These are phyloP conservation scores for Cadophora sp. DNA, from an alignment of 2,329 filamentous ascomycete species.

Conservation along the genomic window DNA sequence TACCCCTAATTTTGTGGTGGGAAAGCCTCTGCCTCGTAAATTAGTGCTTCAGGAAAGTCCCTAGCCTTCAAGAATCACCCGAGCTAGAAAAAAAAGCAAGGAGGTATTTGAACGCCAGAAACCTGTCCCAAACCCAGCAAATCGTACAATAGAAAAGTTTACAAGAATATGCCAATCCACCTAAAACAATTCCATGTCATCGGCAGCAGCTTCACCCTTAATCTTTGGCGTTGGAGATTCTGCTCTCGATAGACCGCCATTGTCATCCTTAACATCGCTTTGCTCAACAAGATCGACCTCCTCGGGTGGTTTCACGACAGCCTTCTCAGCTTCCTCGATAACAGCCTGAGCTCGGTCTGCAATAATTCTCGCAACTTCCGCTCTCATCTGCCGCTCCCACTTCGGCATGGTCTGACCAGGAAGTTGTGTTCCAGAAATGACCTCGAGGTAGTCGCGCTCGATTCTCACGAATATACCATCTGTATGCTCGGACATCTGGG, in stretches of 20 bases:
- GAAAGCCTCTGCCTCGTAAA: background rate
- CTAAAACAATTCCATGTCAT: conserved; percentile 18
- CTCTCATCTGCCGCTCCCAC: conserved; percentile 39
- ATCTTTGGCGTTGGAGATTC: background rate
- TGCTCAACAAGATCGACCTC: conserved; percentile 1
- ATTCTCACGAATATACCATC: conserved; percentile 44
- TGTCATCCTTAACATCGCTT: background rate
- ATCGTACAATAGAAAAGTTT: background rate
- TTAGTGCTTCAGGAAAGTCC: background rate
- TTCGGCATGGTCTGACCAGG: conserved; percentile 40
- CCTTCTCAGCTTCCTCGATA: background rate
- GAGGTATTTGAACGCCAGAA: background rate
- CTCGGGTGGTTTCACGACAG: background rate
- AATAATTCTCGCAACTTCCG: conserved; percentile 33
- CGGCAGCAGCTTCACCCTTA: background rate
- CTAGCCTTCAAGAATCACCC: background rate
- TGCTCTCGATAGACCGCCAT: background rate
- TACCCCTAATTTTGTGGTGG: background rate
- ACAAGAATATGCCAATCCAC: background rate
- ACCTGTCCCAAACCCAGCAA: background rate
- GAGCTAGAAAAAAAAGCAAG: background rate
- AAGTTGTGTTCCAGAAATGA: conserved; percentile 39
- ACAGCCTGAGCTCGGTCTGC: conserved; percentile 15
- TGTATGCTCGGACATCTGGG: conserved; percentile 37
- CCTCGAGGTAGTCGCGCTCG: conserved; percentile 44